Base-by-base conservation (phyloP, 306 rosid species). In the Canavalia gladiata region DNA sequence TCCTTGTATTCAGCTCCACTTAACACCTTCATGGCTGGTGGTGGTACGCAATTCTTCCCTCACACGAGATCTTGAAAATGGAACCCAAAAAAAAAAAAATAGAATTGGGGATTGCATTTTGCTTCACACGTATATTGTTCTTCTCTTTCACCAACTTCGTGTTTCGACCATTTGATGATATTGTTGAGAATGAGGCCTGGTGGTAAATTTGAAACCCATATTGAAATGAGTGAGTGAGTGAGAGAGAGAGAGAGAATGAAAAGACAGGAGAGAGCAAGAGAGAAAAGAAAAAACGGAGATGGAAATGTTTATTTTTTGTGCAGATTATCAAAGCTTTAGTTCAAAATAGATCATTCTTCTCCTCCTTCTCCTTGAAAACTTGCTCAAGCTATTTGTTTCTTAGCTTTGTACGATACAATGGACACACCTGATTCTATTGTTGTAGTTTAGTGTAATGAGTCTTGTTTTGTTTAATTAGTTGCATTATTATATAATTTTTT, bases 31-130 rank as follows among this genome's bases (percentile, higher is more conserved):
- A 90, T 95, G 87, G 76, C 90, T 46, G 94, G 92, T 78, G 91
- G 97, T 51, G 98, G 97, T 90, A 93, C 99, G 96, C 99, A 93
- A 86, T 93, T 93, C 96, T 95, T 93, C 94, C 92, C 88, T 82
- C 98, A 90, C 52, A 90, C 98, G 67, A 91, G 98, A 87, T 93
- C 99, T 84, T 95, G 86, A 89, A 80, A 54, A 74, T 71, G 11
- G 25, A 18, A 18, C 25, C 25, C 25, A 11, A 13, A 8, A 68
- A n/a, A 60, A 35, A 31, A 5, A 11, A 72, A 55, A 37, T 4
- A 18, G 8, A 7, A 42, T 25, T 72, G 74, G 66, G 68, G 42
- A 68, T 68, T 49, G 63, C 1, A 84, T n/a, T 12, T 66, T 46
- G 18, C 47, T 28, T 45, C 54, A 25, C 54, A 64, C 57, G n/a